Percentiles rank a stretch among this genome's conserved stretches.
Conservation (phyloP, 306 rosid species). For the Amphicarpaea edgeworthii region DNA sequence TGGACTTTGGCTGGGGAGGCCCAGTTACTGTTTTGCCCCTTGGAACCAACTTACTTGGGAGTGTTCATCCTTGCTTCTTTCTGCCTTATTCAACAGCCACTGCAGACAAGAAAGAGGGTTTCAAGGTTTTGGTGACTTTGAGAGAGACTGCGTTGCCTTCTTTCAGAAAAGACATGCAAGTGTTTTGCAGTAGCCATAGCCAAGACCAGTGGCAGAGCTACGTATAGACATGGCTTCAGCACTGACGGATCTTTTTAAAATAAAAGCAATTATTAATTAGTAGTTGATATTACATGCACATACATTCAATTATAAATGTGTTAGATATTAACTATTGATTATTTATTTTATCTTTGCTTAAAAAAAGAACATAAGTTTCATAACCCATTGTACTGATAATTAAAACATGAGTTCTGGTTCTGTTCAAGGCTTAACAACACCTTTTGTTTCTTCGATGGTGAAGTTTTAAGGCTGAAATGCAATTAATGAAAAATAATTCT, state of each 20-base stretch:
- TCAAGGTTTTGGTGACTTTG: conserved; percentile 69
- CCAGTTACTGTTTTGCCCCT: conserved; percentile 87
- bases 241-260: too few species aligned
- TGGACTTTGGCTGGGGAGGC: conserved; percentile 97
- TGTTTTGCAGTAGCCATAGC: conserved; percentile 37
- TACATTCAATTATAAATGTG: too few species aligned
- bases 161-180: conserved; percentile 65
- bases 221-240: not conserved
- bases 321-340: too few species aligned
- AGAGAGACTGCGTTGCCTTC: conserved; percentile 62
- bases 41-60: conserved; percentile 71
- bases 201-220: not conserved
- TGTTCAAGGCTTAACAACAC: too few species aligned
- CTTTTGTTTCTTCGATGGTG: too few species aligned
- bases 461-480: too few species aligned
- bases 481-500: too few species aligned
- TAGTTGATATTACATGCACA: too few species aligned
- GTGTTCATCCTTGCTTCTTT: conserved; percentile 85
- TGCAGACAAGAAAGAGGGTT: conserved; percentile 55
- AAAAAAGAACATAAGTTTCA: too few species aligned
- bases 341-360: too few species aligned
- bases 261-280: too few species aligned
- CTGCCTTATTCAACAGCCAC: conserved; percentile 69
- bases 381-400: not conserved
- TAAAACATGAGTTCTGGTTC: not conserved